phyloP scores from a whole-genome alignment of 805 yeast species.

The Citeromyces nyonsensis region DNA sequence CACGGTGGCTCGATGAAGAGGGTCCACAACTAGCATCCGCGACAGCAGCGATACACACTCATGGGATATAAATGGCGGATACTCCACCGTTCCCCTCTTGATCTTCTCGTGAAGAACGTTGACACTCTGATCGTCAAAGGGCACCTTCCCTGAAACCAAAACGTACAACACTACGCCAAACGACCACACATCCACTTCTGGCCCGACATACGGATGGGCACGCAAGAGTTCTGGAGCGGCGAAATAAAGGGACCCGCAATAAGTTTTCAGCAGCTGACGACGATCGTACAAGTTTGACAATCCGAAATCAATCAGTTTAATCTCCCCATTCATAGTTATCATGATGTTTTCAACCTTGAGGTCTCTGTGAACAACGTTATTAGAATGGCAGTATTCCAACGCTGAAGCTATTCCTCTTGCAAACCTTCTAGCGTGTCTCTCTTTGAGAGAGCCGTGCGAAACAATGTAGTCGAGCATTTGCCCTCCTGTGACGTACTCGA shows the following conservation, averaged over 20 bases:
- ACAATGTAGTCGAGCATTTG: slow-evolving; percentile 95
- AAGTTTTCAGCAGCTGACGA: slow-evolving; percentile 65
- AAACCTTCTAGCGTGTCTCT: slow-evolving; percentile 85
- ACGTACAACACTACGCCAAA: slow-evolving; percentile 95
- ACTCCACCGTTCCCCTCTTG: slow-evolving; percentile 82
- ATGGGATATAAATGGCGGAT: slow-evolving; percentile 66
- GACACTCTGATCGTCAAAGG: slow-evolving; percentile 92
- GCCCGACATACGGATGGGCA: slow-evolving; percentile 88
- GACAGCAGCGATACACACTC: slow-evolving; percentile 72
- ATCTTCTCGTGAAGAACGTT: slow-evolving; percentile 87
- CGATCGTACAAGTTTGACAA: slow-evolving; percentile 74
- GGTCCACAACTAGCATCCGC: slow-evolving; percentile 87
- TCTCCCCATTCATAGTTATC: slow-evolving; percentile 87
- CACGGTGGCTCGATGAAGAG: slow-evolving; percentile 63
- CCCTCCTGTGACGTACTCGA: slow-evolving; percentile 91
- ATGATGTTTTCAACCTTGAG: slow-evolving; percentile 91
- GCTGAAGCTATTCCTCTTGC: slow-evolving; percentile 93
- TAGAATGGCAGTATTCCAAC: slow-evolving; percentile 81
- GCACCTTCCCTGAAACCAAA: slow-evolving; percentile 93
- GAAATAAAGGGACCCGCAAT: slow-evolving; percentile 93
- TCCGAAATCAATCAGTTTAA: slow-evolving; percentile 94
- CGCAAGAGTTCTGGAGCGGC: slow-evolving; percentile 95
- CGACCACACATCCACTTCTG: slow-evolving; percentile 97
- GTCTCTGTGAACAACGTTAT: slow-evolving; percentile 94
- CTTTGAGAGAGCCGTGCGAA: slow-evolving; percentile 88